Evolutionary conservation across 2,329 filamentous ascomycete species (phyloP).

Genomic region (Penicillium sumatraense): DNA sequence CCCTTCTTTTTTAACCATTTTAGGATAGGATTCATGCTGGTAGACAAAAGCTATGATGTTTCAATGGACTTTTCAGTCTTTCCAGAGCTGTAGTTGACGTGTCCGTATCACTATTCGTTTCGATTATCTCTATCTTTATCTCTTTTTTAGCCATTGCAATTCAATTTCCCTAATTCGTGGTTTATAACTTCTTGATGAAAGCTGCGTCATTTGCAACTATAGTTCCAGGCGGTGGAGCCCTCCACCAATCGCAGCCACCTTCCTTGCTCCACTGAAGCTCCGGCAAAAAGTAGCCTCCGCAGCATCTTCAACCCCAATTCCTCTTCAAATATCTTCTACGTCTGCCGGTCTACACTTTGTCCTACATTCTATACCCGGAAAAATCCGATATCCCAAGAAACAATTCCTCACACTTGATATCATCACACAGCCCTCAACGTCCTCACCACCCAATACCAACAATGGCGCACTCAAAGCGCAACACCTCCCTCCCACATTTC

Average conservation of each 20-base stretch:
- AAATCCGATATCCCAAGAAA: not conserved
- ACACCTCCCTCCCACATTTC: conserved; percentile 91
- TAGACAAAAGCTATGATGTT: not conserved
- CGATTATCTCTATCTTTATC: no score
- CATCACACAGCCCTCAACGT: not conserved
- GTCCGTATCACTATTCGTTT: no score
- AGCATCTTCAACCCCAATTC: not conserved
- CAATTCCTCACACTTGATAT: not conserved
- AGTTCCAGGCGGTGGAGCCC: not conserved
- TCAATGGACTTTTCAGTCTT: not conserved
- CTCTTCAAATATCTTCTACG: not conserved
- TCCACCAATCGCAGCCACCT: not conserved
- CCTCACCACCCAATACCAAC: not conserved
- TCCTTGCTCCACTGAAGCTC: not conserved
- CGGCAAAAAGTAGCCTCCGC: not conserved
- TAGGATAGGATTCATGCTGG: not conserved
- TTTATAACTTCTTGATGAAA: no score
- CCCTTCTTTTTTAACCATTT: not conserved
- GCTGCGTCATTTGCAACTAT: not conserved
- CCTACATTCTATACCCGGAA: no score
- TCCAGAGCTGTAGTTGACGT: no score
- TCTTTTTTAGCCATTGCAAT: no score
- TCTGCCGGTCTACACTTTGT: not conserved
- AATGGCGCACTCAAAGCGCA: conserved; percentile 70
- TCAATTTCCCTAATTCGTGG: no score